phyloP scores from a whole-genome alignment of 1,284 basidiomycete genomes.

The Irpex sp. region DNA sequence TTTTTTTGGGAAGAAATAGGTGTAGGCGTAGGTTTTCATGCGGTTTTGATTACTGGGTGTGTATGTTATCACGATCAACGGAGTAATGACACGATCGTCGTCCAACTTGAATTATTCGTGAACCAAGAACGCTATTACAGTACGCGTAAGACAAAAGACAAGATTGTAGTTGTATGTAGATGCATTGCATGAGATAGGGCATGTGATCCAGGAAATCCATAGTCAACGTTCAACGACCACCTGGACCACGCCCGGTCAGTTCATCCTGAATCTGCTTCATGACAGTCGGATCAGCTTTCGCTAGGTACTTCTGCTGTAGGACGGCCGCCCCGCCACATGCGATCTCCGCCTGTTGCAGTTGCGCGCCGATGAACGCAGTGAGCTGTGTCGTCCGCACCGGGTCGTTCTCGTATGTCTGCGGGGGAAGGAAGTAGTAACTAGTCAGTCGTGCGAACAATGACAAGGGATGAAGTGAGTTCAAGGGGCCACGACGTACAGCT shows the following conservation, averaged over 20 bases:
- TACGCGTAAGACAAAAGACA: neutral
- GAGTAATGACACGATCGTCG: neutral
- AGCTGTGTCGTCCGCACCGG: constrained; percentile 61
- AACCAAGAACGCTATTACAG: neutral
- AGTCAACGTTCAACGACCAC: neutral
- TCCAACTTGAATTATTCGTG: neutral
- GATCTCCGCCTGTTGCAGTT: constrained; percentile 56
- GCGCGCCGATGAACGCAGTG: constrained; percentile 48
- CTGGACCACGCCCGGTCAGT: constrained; percentile 9
- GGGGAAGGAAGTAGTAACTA: constrained; percentile 1
- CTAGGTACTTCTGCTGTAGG: constrained; percentile 56
- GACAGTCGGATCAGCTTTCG: constrained; percentile 61
- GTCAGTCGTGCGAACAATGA: constrained; percentile 1
- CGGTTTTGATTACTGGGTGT: neutral
- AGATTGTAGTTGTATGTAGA: neutral
- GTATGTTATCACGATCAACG: neutral
- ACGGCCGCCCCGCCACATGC: constrained; percentile 46
- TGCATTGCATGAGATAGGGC: too few species aligned
- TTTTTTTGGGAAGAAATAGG: constrained; percentile 25
- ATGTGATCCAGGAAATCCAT: too few species aligned
- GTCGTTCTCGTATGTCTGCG: constrained; percentile 61
- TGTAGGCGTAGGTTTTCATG: too few species aligned
- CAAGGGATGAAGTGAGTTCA: neutral
- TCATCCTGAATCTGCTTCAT: constrained; percentile 62
- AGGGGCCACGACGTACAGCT: constrained; percentile 37